phyloP scores from a whole-genome alignment of 2,329 filamentous ascomycete genomes.

The Monilinia vaccinii-corymbosi region DNA sequence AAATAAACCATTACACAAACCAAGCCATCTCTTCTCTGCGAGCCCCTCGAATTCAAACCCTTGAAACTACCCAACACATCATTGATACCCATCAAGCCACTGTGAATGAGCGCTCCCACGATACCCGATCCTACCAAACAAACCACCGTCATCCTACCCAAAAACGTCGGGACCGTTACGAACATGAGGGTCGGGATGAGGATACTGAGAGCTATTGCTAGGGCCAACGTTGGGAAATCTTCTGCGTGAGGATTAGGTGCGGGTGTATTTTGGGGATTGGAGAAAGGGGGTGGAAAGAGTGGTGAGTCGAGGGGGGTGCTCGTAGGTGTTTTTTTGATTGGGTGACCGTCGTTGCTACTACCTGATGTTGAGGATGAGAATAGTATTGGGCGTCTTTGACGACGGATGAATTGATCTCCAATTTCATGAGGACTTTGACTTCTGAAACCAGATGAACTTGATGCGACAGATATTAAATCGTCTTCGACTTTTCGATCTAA shows the following conservation, averaged over 20 bases:
- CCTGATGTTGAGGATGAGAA: neutral
- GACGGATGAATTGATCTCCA: constrained; percentile 10
- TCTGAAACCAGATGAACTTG: constrained; percentile 1
- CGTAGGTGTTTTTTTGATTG: neutral
- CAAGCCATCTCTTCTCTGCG: constrained; percentile 17
- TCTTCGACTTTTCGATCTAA: constrained; percentile 22
- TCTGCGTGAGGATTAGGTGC: constrained; percentile 26
- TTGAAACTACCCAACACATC: neutral
- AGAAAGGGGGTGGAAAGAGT: constrained; percentile 10
- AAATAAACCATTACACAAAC: constrained; percentile 24
- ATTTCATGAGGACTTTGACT: constrained; percentile 5
- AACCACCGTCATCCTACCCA: constrained; percentile 49
- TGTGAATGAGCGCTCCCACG: constrained; percentile 20
- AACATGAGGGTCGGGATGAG: constrained; percentile 51
- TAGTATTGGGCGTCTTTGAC: neutral
- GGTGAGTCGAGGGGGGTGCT: neutral
- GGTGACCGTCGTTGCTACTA: neutral
- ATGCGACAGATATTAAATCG: constrained; percentile 26
- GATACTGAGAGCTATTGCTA: constrained; percentile 42
- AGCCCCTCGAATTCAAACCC: neutral
- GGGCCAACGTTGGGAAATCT: constrained; percentile 29
- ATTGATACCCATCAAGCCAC: constrained; percentile 9
- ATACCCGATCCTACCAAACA: constrained; percentile 42
- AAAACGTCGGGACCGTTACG: constrained; percentile 45
- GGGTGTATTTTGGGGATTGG: constrained; percentile 11